phyloP scores from a whole-genome alignment of 148 eudicot species.

The Persicaria maculosa region DNA sequence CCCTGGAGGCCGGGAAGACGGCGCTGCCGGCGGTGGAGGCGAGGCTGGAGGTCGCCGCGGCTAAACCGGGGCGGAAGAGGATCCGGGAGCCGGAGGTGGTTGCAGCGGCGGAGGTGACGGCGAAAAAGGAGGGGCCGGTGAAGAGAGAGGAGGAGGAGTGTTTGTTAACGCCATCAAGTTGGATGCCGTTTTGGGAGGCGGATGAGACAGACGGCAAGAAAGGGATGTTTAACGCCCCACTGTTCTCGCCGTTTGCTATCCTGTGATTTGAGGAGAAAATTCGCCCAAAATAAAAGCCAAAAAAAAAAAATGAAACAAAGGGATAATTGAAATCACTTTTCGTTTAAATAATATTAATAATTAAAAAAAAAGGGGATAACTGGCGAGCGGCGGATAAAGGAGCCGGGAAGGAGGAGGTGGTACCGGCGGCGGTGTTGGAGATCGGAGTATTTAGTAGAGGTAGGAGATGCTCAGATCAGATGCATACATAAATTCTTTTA shows the following conservation, averaged over 20 bases:
- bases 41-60: slow-evolving; percentile 1
- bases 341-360: too few species aligned
- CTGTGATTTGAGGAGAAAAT: too few species aligned
- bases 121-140: background rate
- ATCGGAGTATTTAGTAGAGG: too few species aligned
- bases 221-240: slow-evolving; percentile 27
- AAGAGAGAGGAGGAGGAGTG: slow-evolving; percentile 4
- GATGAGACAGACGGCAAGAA: slow-evolving; percentile 20
- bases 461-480: too few species aligned
- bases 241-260: slow-evolving; percentile 33
- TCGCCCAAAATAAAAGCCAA: too few species aligned
- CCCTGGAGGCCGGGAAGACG: slow-evolving; percentile 38
- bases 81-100: slow-evolving; percentile 10
- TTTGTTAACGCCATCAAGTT: slow-evolving; percentile 47
- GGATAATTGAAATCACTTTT: too few species aligned
- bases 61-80: slow-evolving; percentile 16
- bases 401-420: too few species aligned
- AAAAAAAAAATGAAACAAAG: too few species aligned
- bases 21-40: background rate
- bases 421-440: too few species aligned
- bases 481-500: too few species aligned
- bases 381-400: too few species aligned
- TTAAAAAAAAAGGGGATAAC: too few species aligned
- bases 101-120: background rate
- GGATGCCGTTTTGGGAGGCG: slow-evolving; percentile 45